phyloP scores from a whole-genome alignment of 257 asterid genomes.

The Nemophila menziesii region DNA sequence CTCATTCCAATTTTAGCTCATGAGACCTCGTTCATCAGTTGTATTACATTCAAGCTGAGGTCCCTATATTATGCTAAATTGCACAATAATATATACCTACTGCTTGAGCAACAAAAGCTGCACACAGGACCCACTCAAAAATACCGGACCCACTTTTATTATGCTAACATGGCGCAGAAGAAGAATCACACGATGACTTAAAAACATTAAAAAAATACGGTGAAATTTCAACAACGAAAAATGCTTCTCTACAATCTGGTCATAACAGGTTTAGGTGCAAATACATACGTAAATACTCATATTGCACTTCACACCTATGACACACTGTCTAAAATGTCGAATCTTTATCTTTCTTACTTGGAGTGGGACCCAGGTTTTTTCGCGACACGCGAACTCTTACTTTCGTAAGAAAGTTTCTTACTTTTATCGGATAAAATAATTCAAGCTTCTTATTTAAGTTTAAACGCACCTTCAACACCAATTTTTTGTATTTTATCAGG shows the following conservation, averaged over 20 bases:
- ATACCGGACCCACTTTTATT: constrained; percentile 18
- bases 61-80: no score
- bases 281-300: constrained; percentile 65
- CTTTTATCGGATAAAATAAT: constrained; percentile 50
- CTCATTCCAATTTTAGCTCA: no score
- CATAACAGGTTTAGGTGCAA: constrained; percentile 64
- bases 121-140: constrained; percentile 59
- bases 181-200: constrained; percentile 17
- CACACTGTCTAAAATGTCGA: constrained; percentile 83
- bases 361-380: constrained; percentile 28
- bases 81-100: no score
- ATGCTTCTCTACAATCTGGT: constrained; percentile 73
- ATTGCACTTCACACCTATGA: constrained; percentile 66
- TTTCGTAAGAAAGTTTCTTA: constrained; percentile 42
- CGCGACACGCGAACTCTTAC: no score
- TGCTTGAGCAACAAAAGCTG: constrained; percentile 47
- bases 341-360: constrained; percentile 22
- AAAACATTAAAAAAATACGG: constrained; percentile 39
- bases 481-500: constrained; percentile 60
- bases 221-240: constrained; percentile 48
- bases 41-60: no score
- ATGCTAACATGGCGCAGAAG: constrained; percentile 19
- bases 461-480: constrained; percentile 74
- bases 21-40: no score
- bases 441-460: constrained; percentile 66